phyloP scores from a whole-genome alignment of 2,329 filamentous ascomycete genomes.

The Tolypocladium cylindrosporum region DNA sequence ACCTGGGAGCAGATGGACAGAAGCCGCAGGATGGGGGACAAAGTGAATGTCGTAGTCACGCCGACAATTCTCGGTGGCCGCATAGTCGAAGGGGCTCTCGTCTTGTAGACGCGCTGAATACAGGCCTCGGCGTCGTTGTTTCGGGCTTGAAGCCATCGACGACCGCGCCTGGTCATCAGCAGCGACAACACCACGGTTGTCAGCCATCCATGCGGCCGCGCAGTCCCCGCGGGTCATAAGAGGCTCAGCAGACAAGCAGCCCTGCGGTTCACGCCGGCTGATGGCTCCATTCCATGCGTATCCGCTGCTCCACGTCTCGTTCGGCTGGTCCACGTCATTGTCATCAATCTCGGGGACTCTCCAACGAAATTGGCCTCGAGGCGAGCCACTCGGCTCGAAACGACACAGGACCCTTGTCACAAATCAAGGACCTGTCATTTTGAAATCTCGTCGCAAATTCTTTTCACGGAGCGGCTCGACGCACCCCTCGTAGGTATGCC shows the following conservation, averaged over 20 bases:
- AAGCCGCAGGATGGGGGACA: too few relatives aligned
- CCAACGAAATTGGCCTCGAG: neutral
- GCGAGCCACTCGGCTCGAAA: neutral
- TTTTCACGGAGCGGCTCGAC: neutral
- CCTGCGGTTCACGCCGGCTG: neutral
- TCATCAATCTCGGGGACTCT: neutral
- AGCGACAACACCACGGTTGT: neutral
- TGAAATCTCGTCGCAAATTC: neutral
- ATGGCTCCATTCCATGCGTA: neutral
- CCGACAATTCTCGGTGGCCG: too few relatives aligned
- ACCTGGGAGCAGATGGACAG: too few relatives aligned
- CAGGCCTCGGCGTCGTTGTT: too few relatives aligned
- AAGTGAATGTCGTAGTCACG: too few relatives aligned
- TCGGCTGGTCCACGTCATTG: neutral
- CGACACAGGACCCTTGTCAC: neutral
- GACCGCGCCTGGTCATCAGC: neutral
- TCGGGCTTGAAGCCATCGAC: neutral
- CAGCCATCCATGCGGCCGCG: neutral
- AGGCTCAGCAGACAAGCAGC: neutral
- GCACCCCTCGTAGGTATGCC: neutral
- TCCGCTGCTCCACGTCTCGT: neutral
- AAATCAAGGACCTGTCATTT: neutral
- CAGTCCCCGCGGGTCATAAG: neutral
- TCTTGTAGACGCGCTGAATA: too few relatives aligned
- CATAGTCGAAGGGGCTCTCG: too few relatives aligned